Conservation (phyloP, 345 rosid genomes). For the Citrus unshiu region DNA sequence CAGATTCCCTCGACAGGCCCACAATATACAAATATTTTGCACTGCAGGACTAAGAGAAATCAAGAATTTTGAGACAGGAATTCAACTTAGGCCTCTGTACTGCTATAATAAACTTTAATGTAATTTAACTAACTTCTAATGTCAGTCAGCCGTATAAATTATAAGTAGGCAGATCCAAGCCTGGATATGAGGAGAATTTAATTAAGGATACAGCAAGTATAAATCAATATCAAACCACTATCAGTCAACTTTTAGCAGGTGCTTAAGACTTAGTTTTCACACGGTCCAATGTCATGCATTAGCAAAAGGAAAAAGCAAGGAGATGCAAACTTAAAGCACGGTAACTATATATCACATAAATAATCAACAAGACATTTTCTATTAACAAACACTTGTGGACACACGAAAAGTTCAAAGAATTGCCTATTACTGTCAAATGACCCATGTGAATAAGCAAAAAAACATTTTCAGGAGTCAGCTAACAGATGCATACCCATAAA, state of each 20-base stretch:
- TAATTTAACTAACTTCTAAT: background rate
- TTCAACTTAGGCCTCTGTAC: background rate
- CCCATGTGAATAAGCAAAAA: background rate
- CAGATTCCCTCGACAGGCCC: too few relatives aligned
- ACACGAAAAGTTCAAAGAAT: background rate
- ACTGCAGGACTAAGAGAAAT: background rate
- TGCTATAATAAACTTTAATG: background rate
- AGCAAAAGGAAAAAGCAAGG: background rate
- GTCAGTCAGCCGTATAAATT: background rate
- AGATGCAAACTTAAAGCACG: background rate
- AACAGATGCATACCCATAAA: constrained; percentile 58
- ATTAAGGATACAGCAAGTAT: background rate
- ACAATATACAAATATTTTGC: background rate
- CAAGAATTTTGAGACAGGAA: background rate
- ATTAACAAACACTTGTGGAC: background rate
- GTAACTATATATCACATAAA: background rate
- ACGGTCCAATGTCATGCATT: background rate
- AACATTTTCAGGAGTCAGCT: background rate
- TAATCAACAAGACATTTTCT: background rate
- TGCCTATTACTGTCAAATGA: background rate
- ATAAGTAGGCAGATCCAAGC: background rate
- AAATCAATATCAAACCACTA: background rate
- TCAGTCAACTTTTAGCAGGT: background rate
- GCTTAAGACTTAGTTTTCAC: background rate
- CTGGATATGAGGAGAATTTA: background rate